Percentiles rank a stretch among this genome's conserved stretches.
Conservation (phyloP, 495 filamentous ascomycete species). For the Podospora pseudoanserina region DNA sequence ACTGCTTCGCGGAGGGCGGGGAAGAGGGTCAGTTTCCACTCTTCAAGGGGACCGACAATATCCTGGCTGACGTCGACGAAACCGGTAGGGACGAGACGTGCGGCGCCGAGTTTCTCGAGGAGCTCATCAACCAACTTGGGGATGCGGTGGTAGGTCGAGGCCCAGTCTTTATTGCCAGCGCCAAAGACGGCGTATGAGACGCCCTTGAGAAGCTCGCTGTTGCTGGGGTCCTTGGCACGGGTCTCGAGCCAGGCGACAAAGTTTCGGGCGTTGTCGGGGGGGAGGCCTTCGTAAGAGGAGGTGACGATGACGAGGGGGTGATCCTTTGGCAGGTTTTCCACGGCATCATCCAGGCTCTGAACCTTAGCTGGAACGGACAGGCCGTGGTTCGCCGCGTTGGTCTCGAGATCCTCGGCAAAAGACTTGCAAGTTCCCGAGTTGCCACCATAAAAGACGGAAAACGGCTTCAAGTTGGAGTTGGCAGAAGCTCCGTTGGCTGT, state of each 20-base stretch:
- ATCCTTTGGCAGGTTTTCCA: constrained; percentile 54
- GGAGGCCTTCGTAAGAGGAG: constrained; percentile 61
- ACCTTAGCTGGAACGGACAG: constrained; percentile 40
- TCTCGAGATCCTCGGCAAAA: constrained; percentile 55
- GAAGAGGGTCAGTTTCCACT: constrained; percentile 41
- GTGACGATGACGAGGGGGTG: constrained; percentile 57
- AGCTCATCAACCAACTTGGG: constrained; percentile 56
- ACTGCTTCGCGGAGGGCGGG: constrained; percentile 13
- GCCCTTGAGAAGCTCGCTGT: constrained; percentile 42
- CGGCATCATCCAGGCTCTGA: constrained; percentile 52
- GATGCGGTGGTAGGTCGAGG: constrained; percentile 60
- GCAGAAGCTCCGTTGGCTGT: not conserved
- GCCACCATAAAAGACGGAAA: constrained; percentile 61
- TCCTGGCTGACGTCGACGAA: constrained; percentile 55
- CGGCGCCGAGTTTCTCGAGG: constrained; percentile 47
- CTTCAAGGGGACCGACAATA: constrained; percentile 57
- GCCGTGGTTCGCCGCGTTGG: constrained; percentile 51
- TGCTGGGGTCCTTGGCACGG: constrained; percentile 33
- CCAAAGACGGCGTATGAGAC: constrained; percentile 62
- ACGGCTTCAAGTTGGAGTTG: constrained; percentile 20
- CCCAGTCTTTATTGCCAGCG: constrained; percentile 53
- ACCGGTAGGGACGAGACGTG: constrained; percentile 47
- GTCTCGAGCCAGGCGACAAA: constrained; percentile 60
- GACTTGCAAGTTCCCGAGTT: constrained; percentile 68
- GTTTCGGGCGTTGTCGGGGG: constrained; percentile 63